Base-by-base conservation (phyloP, 179 eudicot genomes). In the Gypsophila paniculata region DNA sequence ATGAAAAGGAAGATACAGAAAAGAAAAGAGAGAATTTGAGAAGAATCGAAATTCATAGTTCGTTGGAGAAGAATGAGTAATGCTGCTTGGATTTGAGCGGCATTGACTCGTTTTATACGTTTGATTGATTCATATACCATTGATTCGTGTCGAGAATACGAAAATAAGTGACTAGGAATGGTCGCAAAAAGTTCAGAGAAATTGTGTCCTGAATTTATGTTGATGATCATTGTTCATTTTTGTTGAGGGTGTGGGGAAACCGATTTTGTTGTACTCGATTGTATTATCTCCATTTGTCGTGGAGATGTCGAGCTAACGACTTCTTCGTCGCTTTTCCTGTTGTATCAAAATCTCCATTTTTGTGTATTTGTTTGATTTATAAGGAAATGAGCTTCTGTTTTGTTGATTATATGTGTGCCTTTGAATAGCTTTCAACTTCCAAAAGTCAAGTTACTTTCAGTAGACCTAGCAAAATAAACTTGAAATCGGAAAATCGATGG, bases 1-100 rank as follows among this genome's bases (percentile, higher is more conserved):
- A 65, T 60, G 64, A 61, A 42, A 66, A 11, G 11, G 67, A 23
- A 68, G 66, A 63, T 61, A 63, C 62, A 78, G 53, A 73, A 73
- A 62, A 23, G 52, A 51, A 32, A 59, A 4, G 52, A 44, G 53
- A 17, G 4, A 44, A 46, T 6, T 42, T 26, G 23, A 34, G 13
- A 54, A 42, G 55, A 14, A 25, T 6, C 19, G 58, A 70, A 23
- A 23, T 70, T 70, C 55, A 42, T 63, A 74, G 19, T 46, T 61
- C 34, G 44, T 46, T 32, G 60, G 44, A 22, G 51, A 57, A 13
- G 49, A 72, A 72, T 51, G 58, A 72, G 42, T 72, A 13, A 19
- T 18, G 55, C 26, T 11, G 55, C 32, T 26, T 26, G 72, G 65
- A 66, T 1, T 53, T 15, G 58, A 53, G 58, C 61, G 48, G 11